Percentiles rank a stretch among this genome's conserved stretches.
Conservation (phyloP, 2,329 filamentous ascomycete species). For the Thelonectria blattea region DNA sequence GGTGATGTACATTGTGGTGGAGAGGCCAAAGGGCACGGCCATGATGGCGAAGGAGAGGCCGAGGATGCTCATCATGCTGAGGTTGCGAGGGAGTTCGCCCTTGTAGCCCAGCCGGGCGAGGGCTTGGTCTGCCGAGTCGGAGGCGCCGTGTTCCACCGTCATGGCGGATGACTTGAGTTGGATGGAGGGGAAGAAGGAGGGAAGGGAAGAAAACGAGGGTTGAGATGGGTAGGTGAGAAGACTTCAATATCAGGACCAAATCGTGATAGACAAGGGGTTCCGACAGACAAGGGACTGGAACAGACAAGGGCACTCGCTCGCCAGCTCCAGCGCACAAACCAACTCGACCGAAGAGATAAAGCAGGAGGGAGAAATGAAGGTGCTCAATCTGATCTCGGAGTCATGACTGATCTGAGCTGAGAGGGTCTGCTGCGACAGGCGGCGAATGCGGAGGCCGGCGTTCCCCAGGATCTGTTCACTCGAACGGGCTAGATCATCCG, state of each 20-base stretch:
- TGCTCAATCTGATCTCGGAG: neutral
- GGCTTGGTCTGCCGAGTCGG: constrained; percentile 47
- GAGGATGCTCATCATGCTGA: constrained; percentile 56
- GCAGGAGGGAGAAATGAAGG: neutral
- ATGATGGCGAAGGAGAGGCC: constrained; percentile 59
- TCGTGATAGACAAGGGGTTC: neutral
- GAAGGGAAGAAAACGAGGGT: neutral
- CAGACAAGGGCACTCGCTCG: neutral
- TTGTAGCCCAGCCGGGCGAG: constrained; percentile 58
- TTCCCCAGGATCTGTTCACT: constrained; percentile 17
- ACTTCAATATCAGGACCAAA: too few species aligned
- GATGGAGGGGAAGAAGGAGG: neutral
- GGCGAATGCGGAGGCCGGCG: constrained; percentile 18
- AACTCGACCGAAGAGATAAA: neutral
- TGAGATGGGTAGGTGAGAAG: neutral
- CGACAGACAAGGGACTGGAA: neutral
- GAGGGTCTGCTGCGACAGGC: neutral
- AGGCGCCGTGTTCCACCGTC: constrained; percentile 25
- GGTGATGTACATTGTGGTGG: constrained; percentile 54
- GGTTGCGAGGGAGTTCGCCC: constrained; percentile 56
- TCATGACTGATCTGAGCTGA: constrained; percentile 5
- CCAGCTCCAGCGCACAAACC: too few species aligned
- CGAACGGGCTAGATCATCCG: constrained; percentile 15
- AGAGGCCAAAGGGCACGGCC: constrained; percentile 57
- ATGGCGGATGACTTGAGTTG: neutral